Conservation (phyloP, 2,329 filamentous ascomycete genomes). For the Cadophora gregata region DNA sequence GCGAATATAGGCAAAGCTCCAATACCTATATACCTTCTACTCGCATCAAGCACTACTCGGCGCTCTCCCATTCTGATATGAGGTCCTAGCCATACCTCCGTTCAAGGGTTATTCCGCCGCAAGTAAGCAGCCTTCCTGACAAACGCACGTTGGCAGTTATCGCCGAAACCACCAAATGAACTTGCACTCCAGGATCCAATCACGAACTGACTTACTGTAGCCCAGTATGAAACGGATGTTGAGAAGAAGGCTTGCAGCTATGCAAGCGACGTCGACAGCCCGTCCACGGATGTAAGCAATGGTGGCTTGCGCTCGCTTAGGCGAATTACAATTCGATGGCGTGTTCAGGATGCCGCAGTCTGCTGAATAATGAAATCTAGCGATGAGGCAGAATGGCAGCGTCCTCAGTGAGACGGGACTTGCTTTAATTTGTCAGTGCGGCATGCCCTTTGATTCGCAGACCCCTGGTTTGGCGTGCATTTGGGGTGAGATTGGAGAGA, state of each 20-base stretch:
- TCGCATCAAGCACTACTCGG: not conserved
- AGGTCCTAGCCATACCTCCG: not conserved
- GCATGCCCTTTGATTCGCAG: conserved; percentile 8
- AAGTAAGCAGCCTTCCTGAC: conserved; percentile 22
- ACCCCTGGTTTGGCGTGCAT: not conserved
- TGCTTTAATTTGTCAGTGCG: conserved; percentile 21
- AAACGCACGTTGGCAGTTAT: conserved; percentile 27
- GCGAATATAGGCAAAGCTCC: not conserved
- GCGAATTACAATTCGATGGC: conserved; percentile 21
- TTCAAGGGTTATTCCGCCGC: not conserved
- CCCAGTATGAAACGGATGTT: conserved; percentile 1
- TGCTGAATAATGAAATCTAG: conserved; percentile 27
- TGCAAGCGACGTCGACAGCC: not conserved
- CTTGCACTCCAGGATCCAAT: conserved; percentile 1
- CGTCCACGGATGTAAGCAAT: conserved; percentile 24
- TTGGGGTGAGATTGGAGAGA: not conserved
- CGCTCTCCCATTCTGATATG: not conserved
- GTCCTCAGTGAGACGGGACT: not conserved
- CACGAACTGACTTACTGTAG: conserved; percentile 10
- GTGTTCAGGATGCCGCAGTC: conserved; percentile 2
- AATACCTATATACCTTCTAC: conserved; percentile 4
- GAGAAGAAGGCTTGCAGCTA: conserved; percentile 1
- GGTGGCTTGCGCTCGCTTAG: conserved; percentile 14
- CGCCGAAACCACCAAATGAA: conserved; percentile 21
- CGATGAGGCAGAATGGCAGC: conserved; percentile 22